phyloP scores from a whole-genome alignment of 805 yeast species.

The Jamesozyma hellenica region DNA sequence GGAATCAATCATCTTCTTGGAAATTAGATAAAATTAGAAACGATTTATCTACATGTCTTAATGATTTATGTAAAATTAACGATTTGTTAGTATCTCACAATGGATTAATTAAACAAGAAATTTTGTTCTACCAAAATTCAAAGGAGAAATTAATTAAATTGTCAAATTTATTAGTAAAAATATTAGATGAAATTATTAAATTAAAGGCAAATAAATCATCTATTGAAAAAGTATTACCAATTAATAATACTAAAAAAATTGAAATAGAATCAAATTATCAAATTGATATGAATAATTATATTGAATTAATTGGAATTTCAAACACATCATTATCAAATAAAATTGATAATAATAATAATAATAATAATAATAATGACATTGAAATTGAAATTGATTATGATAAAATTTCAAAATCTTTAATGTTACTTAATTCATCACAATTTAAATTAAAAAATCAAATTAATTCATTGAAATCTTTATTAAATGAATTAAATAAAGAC shows the following conservation, averaged over 20 bases:
- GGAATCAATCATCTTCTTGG: constrained; percentile 9
- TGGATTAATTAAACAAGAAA: constrained; percentile 19
- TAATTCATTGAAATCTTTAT: constrained; percentile 12
- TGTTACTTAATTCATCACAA: constrained; percentile 8
- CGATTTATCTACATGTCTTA: constrained; percentile 22
- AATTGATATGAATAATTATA: constrained; percentile 14
- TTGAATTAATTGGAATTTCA: constrained; percentile 18
- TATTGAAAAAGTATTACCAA: constrained; percentile 3
- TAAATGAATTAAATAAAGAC: constrained; percentile 19
- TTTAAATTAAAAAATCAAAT: constrained; percentile 11
- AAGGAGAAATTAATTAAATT: constrained; percentile 10
- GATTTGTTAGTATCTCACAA: constrained; percentile 17
- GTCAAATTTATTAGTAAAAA: constrained; percentile 5
- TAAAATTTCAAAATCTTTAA: constrained; percentile 1
- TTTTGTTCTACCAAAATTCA: constrained; percentile 7
- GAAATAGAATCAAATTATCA: constrained; percentile 14
- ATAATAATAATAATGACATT: neutral
- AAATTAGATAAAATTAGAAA: constrained; percentile 17
- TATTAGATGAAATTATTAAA: constrained; percentile 1
- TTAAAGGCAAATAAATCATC: neutral
- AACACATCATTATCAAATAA: constrained; percentile 15
- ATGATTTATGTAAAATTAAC: constrained; percentile 21
- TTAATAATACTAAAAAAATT: neutral
- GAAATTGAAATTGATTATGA: neutral
- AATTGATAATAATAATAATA: neutral